phyloP scores from a whole-genome alignment of 805 yeast genomes.

The Schwanniomyces pseudopolymorphus region DNA sequence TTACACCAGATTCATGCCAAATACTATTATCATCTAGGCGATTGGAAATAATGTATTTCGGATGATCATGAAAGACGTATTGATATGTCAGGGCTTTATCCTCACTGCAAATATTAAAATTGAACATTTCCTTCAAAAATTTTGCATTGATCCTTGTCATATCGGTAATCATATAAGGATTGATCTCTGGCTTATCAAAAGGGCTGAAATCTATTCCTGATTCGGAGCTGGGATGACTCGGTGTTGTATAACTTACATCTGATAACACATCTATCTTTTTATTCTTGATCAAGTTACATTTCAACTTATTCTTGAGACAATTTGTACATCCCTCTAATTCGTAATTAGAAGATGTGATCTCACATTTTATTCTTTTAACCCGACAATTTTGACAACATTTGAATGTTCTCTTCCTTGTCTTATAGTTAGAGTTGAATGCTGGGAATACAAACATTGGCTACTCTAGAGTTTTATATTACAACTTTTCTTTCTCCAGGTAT shows the following conservation, averaged over 20 bases:
- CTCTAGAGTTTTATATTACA: background rate
- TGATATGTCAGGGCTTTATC: slow-evolving; percentile 19
- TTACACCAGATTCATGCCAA: slow-evolving; percentile 27
- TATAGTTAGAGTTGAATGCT: slow-evolving; percentile 33
- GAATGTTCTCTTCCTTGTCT: slow-evolving; percentile 33
- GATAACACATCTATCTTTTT: background rate
- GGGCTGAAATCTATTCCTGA: background rate
- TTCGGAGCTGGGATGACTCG: background rate
- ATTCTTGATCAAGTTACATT: slow-evolving; percentile 17
- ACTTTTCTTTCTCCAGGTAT: background rate
- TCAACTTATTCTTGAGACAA: slow-evolving; percentile 20
- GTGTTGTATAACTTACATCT: background rate
- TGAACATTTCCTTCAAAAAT: slow-evolving; percentile 18
- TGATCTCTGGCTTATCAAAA: background rate
- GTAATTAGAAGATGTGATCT: slow-evolving; percentile 22
- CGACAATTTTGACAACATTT: slow-evolving; percentile 34
- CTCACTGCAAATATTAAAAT: slow-evolving; percentile 23
- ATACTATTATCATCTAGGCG: slow-evolving; percentile 16
- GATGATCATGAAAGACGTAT: slow-evolving; percentile 24
- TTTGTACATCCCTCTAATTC: slow-evolving; percentile 27
- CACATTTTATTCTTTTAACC: slow-evolving; percentile 25
- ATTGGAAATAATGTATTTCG: slow-evolving; percentile 22
- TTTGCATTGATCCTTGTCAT: slow-evolving; percentile 5
- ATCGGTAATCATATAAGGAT: background rate
- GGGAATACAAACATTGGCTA: slow-evolving; percentile 33